Conservation (phyloP, 202 grass and related monocot species). For the Dendrocalamus latiflorus region DNA sequence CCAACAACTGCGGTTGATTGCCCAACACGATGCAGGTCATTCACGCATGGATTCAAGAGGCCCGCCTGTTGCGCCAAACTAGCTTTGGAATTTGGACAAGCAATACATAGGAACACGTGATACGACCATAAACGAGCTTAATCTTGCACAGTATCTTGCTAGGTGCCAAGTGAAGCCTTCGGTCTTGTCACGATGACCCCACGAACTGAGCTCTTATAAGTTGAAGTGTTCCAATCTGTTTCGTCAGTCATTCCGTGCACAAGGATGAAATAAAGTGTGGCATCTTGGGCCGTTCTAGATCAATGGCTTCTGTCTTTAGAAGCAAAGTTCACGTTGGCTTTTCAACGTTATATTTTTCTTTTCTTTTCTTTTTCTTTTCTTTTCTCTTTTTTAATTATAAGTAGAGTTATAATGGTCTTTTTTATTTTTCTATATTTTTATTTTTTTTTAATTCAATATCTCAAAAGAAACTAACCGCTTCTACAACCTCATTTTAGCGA, state of each 20-base stretch:
- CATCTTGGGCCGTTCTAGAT: too few relatives aligned
- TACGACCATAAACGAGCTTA: background rate
- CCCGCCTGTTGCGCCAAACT: conserved; percentile 25
- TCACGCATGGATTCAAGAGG: conserved; percentile 11
- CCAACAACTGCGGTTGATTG: background rate
- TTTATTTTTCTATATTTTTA: too few relatives aligned
- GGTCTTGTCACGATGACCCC: background rate
- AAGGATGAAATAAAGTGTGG: background rate
- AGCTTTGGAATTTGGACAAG: background rate
- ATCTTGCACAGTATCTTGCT: background rate
- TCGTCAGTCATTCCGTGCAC: background rate
- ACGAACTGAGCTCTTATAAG: background rate
- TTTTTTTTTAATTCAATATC: too few relatives aligned
- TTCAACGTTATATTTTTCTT: too few relatives aligned
- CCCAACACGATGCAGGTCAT: background rate
- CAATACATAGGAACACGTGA: background rate
- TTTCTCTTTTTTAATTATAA: too few relatives aligned
- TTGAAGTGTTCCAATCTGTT: conserved; percentile 24
- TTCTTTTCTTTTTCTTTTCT: too few relatives aligned
- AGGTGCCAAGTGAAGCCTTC: background rate
- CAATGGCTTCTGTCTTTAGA: too few relatives aligned
- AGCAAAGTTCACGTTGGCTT: too few relatives aligned
- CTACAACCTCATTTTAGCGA: too few relatives aligned
- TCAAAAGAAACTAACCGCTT: too few relatives aligned
- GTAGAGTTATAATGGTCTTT: too few relatives aligned